Evolutionary conservation across 2,329 filamentous ascomycete species (phyloP).

Genomic region (Botryotinia convoluta): DNA sequence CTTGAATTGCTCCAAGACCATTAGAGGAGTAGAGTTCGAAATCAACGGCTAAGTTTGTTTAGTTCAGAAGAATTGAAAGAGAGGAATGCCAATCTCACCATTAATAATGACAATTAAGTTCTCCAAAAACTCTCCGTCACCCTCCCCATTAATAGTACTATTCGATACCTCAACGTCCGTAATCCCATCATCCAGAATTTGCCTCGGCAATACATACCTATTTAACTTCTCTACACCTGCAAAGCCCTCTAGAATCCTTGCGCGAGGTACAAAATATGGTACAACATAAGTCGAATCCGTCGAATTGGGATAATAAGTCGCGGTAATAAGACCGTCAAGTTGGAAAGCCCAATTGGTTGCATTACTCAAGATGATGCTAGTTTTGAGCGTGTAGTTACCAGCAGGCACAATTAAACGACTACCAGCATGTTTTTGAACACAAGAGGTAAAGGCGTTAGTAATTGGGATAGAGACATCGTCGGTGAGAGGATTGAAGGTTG

Average conservation of each 20-base stretch:
- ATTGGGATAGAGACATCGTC: slow-evolving; percentile 38
- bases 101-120: slow-evolving; percentile 54
- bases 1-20: slow-evolving; percentile 52
- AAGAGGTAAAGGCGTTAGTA: slow-evolving; percentile 33
- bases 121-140: slow-evolving; percentile 23
- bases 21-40: slow-evolving; percentile 55
- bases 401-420: slow-evolving; percentile 17
- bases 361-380: slow-evolving; percentile 48
- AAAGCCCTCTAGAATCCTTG: slow-evolving; percentile 34
- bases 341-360: slow-evolving; percentile 51
- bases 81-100: slow-evolving; percentile 3
- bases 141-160: slow-evolving; percentile 21
- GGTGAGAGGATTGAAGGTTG: slow-evolving; percentile 22
- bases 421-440: slow-evolving; percentile 28
- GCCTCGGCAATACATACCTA: not conserved
- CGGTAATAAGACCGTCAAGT: slow-evolving; percentile 52
- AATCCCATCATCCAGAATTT: slow-evolving; percentile 32
- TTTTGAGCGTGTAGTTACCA: slow-evolving; percentile 46
- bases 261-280: slow-evolving; percentile 10
- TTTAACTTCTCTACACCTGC: slow-evolving; percentile 37
- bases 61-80: slow-evolving; percentile 27
- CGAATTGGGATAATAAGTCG: slow-evolving; percentile 36
- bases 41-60: slow-evolving; percentile 41
- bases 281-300: slow-evolving; percentile 4
- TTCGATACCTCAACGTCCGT: slow-evolving; percentile 37